phyloP scores from a whole-genome alignment of 345 rosid species.

The Draba incana region DNA sequence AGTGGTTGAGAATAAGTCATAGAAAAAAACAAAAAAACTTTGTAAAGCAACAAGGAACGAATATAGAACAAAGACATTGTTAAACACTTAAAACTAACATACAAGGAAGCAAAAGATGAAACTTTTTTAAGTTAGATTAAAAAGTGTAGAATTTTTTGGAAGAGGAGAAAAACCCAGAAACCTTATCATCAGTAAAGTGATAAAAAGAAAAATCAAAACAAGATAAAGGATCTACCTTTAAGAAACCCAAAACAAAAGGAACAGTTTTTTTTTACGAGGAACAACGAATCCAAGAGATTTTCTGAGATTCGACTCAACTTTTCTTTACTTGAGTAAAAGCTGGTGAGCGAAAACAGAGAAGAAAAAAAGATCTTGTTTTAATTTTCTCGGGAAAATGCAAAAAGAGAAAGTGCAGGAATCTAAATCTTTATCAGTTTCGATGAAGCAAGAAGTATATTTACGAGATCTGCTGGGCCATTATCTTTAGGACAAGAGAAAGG shows the following conservation, averaged over 20 bases:
- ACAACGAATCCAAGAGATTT: not conserved
- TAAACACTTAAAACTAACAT: not conserved
- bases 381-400: conserved; percentile 35
- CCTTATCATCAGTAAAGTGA: conserved; percentile 28
- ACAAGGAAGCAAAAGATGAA: too few species aligned
- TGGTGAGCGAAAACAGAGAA: conserved; percentile 26
- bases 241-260: not conserved
- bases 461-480: conserved; percentile 59
- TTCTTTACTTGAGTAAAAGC: conserved; percentile 20
- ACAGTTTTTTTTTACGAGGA: not conserved
- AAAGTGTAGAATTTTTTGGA: too few species aligned
- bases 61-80: not conserved
- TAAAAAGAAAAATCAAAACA: not conserved
- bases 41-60: conserved; percentile 13
- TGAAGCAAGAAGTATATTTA: conserved; percentile 43
- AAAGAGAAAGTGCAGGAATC: conserved; percentile 34
- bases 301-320: conserved; percentile 26
- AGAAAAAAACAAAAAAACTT: conserved; percentile 7
- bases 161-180: conserved; percentile 16
- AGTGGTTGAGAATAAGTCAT: conserved; percentile 7
- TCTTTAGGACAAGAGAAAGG: conserved; percentile 43
- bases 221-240: conserved; percentile 35
- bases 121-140: too few species aligned
- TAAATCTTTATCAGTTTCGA: conserved; percentile 30
- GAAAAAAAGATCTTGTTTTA: conserved; percentile 16